Conservation (phyloP, 805 yeast genomes). For the Zygotorulaspora danielsina region DNA sequence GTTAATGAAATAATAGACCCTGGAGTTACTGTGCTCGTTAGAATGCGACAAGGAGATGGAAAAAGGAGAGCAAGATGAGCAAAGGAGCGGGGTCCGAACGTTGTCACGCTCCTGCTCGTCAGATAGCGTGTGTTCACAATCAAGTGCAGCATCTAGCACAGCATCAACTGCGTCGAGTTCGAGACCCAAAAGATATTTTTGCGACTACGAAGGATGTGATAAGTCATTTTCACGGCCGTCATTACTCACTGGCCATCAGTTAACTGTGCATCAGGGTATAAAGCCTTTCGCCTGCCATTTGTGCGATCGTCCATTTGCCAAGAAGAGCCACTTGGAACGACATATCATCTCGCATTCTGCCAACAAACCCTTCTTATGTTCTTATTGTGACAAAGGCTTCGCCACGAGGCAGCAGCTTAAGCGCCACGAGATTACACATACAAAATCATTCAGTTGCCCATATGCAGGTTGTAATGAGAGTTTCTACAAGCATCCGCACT, state of each 20-base stretch:
- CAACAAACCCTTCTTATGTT: slow-evolving; percentile 68
- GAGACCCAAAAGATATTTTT: slow-evolving; percentile 58
- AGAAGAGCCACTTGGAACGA: slow-evolving; percentile 75
- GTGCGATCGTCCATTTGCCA: slow-evolving; percentile 63
- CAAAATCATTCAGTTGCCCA: slow-evolving; percentile 57
- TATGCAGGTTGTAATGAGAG: slow-evolving; percentile 59
- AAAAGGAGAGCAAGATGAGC: neutral
- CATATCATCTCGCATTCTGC: slow-evolving; percentile 65
- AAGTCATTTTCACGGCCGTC: slow-evolving; percentile 81
- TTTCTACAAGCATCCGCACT: slow-evolving; percentile 70
- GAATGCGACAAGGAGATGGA: neutral
- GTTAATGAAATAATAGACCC: too few relatives aligned
- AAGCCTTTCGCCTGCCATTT: slow-evolving; percentile 67
- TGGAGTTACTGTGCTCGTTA: too few relatives aligned
- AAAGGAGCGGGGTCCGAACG: neutral
- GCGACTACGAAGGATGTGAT: slow-evolving; percentile 62
- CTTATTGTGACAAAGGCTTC: slow-evolving; percentile 76
- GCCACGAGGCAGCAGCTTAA: slow-evolving; percentile 74
- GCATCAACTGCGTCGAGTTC: slow-evolving; percentile 29
- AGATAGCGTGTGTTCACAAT: slow-evolving; percentile 8
- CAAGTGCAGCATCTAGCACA: slow-evolving; percentile 5
- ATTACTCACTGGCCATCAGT: slow-evolving; percentile 71
- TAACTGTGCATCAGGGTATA: slow-evolving; percentile 66
- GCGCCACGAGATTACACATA: slow-evolving; percentile 81
- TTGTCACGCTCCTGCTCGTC: slow-evolving; percentile 9